Evolutionary conservation across 2,329 filamentous ascomycete species (phyloP).

Genomic region (Beauveria varroae): DNA sequence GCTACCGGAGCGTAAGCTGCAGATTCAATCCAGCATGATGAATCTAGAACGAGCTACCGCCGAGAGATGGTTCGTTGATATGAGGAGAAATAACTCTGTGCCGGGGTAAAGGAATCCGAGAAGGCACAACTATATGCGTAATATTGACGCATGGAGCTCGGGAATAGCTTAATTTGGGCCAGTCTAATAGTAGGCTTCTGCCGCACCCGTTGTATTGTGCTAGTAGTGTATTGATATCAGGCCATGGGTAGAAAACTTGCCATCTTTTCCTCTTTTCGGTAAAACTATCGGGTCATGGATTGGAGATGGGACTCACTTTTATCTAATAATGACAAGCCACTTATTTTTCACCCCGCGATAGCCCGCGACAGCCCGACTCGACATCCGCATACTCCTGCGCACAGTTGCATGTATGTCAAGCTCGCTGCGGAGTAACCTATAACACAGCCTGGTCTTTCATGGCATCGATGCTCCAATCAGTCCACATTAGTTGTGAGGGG

Average conservation of each 20-base stretch:
- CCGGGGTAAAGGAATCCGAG: not conserved
- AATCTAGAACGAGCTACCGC: not conserved
- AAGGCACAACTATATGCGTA: not conserved
- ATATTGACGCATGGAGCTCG: not conserved
- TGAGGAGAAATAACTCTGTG: not conserved
- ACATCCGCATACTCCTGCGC: not conserved
- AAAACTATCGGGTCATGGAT: too few relatives aligned
- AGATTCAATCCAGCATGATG: not conserved
- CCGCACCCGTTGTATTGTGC: too few relatives aligned
- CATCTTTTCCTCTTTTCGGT: too few relatives aligned
- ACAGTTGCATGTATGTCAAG: not conserved
- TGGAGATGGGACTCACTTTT: too few relatives aligned
- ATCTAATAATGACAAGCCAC: not conserved
- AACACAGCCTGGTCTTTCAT: not conserved
- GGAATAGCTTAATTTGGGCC: too few relatives aligned
- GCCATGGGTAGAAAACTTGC: too few relatives aligned
- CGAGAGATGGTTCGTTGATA: not conserved
- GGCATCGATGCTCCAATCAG: not conserved
- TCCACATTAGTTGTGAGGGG: not conserved
- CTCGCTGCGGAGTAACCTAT: not conserved
- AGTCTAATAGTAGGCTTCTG: too few relatives aligned
- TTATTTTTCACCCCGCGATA: not conserved
- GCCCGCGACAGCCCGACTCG: not conserved
- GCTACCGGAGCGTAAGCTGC: not conserved
- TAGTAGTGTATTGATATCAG: too few relatives aligned